Conservation (phyloP, 805 yeast species). For the Kodamaea jinghongensis region DNA sequence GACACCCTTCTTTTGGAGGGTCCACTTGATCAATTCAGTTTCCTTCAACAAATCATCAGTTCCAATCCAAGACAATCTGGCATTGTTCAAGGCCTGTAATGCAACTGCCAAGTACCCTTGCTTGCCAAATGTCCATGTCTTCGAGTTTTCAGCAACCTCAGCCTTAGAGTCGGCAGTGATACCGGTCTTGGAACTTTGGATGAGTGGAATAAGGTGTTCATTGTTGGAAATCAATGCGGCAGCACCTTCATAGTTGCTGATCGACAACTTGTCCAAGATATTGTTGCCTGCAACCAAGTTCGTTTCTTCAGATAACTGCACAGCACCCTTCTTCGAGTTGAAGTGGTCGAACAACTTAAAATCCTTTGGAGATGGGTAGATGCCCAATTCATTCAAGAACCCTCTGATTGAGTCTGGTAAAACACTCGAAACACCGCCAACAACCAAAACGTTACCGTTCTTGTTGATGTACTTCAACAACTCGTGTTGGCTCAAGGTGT, state of each 20-base stretch:
- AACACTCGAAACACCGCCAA: slow-evolving; percentile 45
- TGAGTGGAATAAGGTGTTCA: slow-evolving; percentile 66
- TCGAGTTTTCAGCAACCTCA: slow-evolving; percentile 38
- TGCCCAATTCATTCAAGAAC: slow-evolving; percentile 77
- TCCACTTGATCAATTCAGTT: slow-evolving; percentile 53
- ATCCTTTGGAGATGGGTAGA: slow-evolving; percentile 77
- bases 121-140: slow-evolving; percentile 75
- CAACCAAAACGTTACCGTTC: slow-evolving; percentile 74
- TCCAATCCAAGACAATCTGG: slow-evolving; percentile 84
- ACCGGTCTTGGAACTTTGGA: slow-evolving; percentile 65
- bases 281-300: slow-evolving; percentile 21
- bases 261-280: slow-evolving; percentile 7
- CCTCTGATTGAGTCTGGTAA: slow-evolving; percentile 49
- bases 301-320: slow-evolving; percentile 22
- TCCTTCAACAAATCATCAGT: slow-evolving; percentile 48
- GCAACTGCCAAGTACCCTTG: slow-evolving; percentile 76
- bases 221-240: slow-evolving; percentile 71
- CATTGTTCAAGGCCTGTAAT: slow-evolving; percentile 75
- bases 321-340: slow-evolving; percentile 25
- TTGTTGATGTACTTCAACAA: slow-evolving; percentile 58
- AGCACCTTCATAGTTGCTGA: slow-evolving; percentile 44
- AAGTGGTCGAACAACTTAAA: slow-evolving; percentile 67
- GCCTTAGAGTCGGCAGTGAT: slow-evolving; percentile 46
- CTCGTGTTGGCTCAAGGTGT: slow-evolving; percentile 28
- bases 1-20: slow-evolving; percentile 65